Percentiles rank a stretch among this genome's conserved stretches.
These are phyloP conservation scores for Dichomitus squalens DNA, from an alignment of 1,284 basidiomycete species.

Conservation along the genomic window DNA sequence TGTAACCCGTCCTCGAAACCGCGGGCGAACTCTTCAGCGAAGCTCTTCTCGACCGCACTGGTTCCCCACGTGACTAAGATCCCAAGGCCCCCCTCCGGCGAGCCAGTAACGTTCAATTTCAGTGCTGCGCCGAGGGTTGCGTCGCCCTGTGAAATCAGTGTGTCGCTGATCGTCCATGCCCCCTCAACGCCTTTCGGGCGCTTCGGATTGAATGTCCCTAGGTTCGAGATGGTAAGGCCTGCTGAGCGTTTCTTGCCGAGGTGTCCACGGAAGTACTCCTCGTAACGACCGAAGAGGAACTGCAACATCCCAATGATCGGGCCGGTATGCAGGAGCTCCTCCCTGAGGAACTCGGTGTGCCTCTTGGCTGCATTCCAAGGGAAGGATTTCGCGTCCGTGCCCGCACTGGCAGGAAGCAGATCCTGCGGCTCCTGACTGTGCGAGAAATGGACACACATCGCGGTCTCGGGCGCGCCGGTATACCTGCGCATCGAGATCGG, in stretches of 20 bases:
- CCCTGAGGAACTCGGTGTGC: constrained; percentile 12
- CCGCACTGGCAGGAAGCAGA: constrained; percentile 22
- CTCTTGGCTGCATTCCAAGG: constrained; percentile 28
- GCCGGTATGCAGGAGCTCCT: constrained; percentile 20
- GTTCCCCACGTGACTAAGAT: no score
- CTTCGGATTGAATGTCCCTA: no score
- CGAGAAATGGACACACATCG: constrained; percentile 40
- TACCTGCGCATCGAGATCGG: constrained; percentile 41
- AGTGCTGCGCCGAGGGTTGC: no score
- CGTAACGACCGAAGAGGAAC: constrained; percentile 36
- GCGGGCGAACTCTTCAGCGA: no score
- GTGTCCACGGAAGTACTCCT: constrained; percentile 30
- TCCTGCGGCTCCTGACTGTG: constrained; percentile 23
- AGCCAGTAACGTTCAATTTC: no score
- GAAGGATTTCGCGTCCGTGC: constrained; percentile 21
- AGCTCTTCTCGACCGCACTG: no score
- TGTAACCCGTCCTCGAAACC: no score
- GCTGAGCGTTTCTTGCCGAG: constrained; percentile 35
- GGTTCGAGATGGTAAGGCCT: constrained; percentile 40
- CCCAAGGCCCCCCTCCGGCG: no score
- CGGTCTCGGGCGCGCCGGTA: constrained; percentile 30
- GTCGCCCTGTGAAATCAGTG: no score
- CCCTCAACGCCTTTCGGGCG: no score
- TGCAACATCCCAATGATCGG: constrained; percentile 38
- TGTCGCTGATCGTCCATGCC: no score